Evolutionary conservation across 1,284 basidiomycete species (phyloP), one percentile per base, ranked within the genome.

Genomic region (Apiotrichum domesticum): DNA sequence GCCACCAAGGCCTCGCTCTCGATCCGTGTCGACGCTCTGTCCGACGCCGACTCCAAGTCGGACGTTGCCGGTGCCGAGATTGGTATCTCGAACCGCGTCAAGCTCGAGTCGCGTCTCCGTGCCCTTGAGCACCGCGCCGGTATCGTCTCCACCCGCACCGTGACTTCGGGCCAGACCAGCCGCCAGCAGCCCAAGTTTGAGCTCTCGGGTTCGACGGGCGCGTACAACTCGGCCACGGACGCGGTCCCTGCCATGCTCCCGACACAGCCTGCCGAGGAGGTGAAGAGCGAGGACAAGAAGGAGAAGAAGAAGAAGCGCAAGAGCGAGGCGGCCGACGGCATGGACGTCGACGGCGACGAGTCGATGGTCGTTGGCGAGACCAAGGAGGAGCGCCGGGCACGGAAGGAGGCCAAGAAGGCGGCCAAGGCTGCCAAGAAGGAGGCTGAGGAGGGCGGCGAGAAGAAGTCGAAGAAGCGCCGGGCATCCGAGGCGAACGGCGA

Each of bases 1-100:
- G 93, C 95, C 41, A 98, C 95, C 60, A 97, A 97, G 81, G 87
- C 95, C 4, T 90, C 95, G 1, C 84, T 98, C 9, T 96, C 94
- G 4, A 92, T 95, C 69, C 92, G 95, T 76, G 88, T 98, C 45
- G 95, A 98, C 68, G 95, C 95, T 6, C 85, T 98, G 45, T 88
- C 94, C 33, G 94, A 97, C 64, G 82, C 86, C 32, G 91, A 97
- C 61, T 88, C 85, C 70, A 96, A 97, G 77, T 90, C 90, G 1
- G 88, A 88, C 58, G 79, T 85, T 35, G 79, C 81, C 9, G 87
- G 90, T 14, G 85, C 90, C 0, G 84, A 90, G 66, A 86, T 98
- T 70, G 95, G 95, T 63, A 79, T 97, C 63, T 89, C 93, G 71
- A 90, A 93, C 77, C 89, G 95, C 48, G 85, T 88, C 63, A 97